phyloP scores from a whole-genome alignment of 1,139 yeast species.

The Komagataea norvegica region DNA sequence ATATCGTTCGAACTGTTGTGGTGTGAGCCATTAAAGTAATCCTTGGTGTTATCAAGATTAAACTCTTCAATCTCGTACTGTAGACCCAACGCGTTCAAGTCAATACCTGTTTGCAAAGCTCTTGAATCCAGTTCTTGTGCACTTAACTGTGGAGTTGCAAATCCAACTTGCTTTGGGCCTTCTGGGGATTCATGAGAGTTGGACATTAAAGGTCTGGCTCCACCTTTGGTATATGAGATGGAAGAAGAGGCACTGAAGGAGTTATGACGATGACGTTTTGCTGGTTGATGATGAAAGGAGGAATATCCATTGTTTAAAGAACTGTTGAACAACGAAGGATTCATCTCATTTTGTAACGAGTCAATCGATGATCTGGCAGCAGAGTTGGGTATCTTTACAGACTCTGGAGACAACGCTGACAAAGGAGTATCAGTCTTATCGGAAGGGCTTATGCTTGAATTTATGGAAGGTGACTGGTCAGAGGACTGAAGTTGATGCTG shows the following conservation, averaged over 20 bases:
- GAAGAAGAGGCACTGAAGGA: constrained; percentile 82
- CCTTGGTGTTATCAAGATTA: constrained; percentile 19
- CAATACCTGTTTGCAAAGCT: constrained; percentile 35
- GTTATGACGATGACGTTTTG: constrained; percentile 49
- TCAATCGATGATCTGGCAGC: constrained; percentile 3
- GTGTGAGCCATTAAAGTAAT: not conserved
- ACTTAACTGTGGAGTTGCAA: constrained; percentile 71
- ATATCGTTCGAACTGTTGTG: not conserved
- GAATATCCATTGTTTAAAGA: not conserved
- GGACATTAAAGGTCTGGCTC: constrained; percentile 7
- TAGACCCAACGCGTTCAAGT: constrained; percentile 35
- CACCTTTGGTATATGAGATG: constrained; percentile 50
- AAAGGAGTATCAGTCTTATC: not conserved
- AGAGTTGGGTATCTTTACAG: not conserved
- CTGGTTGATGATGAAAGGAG: constrained; percentile 14
- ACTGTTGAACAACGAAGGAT: constrained; percentile 6
- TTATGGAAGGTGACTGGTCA: not conserved
- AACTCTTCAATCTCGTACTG: constrained; percentile 31
- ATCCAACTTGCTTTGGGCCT: constrained; percentile 64
- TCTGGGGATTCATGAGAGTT: constrained; percentile 28
- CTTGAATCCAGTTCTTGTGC: constrained; percentile 34
- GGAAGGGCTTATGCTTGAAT: constrained; percentile 1
- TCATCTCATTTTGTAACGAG: not conserved
- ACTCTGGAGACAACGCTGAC: not conserved
- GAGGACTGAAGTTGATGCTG: not conserved